phyloP scores from a whole-genome alignment of 2,329 filamentous ascomycete genomes.

The Aspergillus brasiliensis region DNA sequence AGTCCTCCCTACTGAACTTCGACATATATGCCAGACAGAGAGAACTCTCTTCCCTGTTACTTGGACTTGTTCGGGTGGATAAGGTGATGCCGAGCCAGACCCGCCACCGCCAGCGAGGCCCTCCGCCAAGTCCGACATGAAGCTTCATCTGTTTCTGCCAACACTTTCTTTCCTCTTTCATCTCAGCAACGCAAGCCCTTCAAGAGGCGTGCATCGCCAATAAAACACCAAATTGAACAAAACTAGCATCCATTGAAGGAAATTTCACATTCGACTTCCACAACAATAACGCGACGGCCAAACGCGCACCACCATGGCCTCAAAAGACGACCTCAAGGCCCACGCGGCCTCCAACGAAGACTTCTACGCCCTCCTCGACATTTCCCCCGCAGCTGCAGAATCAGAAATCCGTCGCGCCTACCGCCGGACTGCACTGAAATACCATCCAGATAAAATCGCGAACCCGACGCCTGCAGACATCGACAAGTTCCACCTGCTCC shows the following conservation, averaged over 20 bases:
- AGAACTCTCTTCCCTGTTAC: no score
- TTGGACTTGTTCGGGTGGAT: not conserved
- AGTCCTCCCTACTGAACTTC: no score
- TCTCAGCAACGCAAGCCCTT: not conserved
- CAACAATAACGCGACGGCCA: not conserved
- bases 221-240: not conserved
- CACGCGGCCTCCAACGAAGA: constrained; percentile 66
- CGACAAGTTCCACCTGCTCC: constrained; percentile 80
- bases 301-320: constrained; percentile 30
- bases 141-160: not conserved
- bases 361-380: constrained; percentile 74
- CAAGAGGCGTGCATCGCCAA: not conserved
- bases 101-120: constrained; percentile 11
- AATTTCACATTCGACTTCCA: no score
- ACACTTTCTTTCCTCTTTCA: not conserved
- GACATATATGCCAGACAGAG: no score
- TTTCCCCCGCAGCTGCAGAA: constrained; percentile 65
- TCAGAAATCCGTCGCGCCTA: constrained; percentile 82
- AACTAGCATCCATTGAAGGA: no score
- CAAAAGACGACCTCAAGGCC: constrained; percentile 53
- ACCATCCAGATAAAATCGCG: constrained; percentile 90
- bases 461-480: constrained; percentile 67
- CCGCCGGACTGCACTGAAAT: constrained; percentile 80
- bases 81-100: not conserved
- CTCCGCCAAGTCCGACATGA: not conserved